Percentiles rank a stretch among this genome's conserved stretches.
Evolutionary conservation across 257 asterid genomes (phyloP).

Genomic region (Solanum boliviense): DNA sequence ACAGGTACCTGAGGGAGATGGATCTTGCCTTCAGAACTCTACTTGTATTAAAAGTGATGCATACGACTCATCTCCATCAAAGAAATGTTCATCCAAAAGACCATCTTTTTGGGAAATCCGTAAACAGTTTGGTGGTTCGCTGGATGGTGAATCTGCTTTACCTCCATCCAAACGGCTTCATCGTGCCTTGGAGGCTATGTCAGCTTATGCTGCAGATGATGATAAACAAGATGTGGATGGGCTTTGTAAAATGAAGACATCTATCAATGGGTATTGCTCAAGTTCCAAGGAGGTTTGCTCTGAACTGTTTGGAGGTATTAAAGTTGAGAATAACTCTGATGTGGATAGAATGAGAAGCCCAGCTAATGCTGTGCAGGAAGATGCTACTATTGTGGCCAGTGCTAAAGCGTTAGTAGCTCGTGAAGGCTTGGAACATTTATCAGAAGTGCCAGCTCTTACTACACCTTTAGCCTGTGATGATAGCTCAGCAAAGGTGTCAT

Average conservation of each 20-base stretch:
- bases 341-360: background rate
- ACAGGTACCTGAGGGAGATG: constrained; percentile 35
- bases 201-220: constrained; percentile 83
- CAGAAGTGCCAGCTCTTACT: constrained; percentile 17
- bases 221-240: constrained; percentile 29
- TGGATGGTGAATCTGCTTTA: constrained; percentile 82
- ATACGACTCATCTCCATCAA: constrained; percentile 17
- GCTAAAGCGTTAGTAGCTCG: constrained; percentile 12
- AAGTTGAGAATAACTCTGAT: constrained; percentile 1
- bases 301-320: constrained; percentile 6
- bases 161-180: constrained; percentile 95
- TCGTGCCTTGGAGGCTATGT: constrained; percentile 98
- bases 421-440: constrained; percentile 9
- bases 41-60: constrained; percentile 14
- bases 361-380: constrained; percentile 19
- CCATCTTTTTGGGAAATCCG: constrained; percentile 37
- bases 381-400: constrained; percentile 18
- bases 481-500: constrained; percentile 13
- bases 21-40: constrained; percentile 17
- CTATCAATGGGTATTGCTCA: constrained; percentile 5
- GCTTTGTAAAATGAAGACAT: constrained; percentile 10
- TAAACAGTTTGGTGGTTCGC: constrained; percentile 29
- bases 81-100: constrained; percentile 25
- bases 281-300: constrained; percentile 15
- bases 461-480: constrained; percentile 13